These are phyloP conservation scores for Madurella fahalii DNA, from an alignment of 2,329 filamentous ascomycete species.

Conservation along the genomic window DNA sequence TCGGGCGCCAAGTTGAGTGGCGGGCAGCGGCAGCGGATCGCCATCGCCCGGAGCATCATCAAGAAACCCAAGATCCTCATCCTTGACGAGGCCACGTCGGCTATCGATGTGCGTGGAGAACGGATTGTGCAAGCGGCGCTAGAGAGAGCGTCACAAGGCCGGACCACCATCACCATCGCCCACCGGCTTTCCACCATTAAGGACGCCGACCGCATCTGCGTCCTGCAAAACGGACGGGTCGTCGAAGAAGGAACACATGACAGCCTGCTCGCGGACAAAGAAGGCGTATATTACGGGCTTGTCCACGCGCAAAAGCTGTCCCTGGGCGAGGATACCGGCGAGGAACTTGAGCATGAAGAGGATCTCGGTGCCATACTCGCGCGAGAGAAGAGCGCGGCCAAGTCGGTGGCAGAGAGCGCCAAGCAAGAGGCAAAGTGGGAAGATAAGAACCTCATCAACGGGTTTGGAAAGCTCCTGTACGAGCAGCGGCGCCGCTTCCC, in stretches of 20 bases:
- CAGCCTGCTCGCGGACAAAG: constrained; percentile 56
- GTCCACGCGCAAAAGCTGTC: constrained; percentile 61
- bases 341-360: constrained; percentile 37
- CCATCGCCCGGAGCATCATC: constrained; percentile 66
- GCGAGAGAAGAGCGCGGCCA: constrained; percentile 44
- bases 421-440: constrained; percentile 33
- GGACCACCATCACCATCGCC: constrained; percentile 71
- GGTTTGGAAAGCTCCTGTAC: constrained; percentile 53
- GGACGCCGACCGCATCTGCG: constrained; percentile 73
- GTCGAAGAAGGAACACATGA: constrained; percentile 75
- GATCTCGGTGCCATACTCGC: constrained; percentile 38
- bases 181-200: constrained; percentile 72
- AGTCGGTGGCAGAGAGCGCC: constrained; percentile 30
- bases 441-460: constrained; percentile 42
- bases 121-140: constrained; percentile 62
- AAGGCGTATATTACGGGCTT: constrained; percentile 61
- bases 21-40: constrained; percentile 68
- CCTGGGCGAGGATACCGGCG: constrained; percentile 43
- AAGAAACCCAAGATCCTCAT: constrained; percentile 62
- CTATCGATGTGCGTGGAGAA: constrained; percentile 56
- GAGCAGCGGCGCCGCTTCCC: constrained; percentile 52
- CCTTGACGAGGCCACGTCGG: constrained; percentile 70
- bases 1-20: constrained; percentile 72
- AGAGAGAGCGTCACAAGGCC: constrained; percentile 55
- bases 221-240: constrained; percentile 66